phyloP scores from a whole-genome alignment of 129 eudicot genomes.

The Gnaphalium uliginosum region DNA sequence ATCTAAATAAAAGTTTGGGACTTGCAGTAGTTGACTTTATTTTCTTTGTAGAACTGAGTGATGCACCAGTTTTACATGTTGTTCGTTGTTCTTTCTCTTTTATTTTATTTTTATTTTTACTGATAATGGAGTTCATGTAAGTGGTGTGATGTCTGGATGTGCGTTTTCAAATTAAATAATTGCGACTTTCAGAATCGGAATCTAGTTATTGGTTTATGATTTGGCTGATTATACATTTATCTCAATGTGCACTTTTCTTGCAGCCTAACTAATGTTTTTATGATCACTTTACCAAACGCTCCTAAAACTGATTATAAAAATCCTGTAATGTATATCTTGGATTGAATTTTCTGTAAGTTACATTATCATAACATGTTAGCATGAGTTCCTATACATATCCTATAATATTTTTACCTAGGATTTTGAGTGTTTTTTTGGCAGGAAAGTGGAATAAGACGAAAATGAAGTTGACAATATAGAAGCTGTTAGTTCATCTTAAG shows the following conservation, averaged over 20 bases:
- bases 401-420: neutral
- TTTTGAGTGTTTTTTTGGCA: slow-evolving; percentile 22
- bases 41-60: neutral
- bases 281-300: neutral
- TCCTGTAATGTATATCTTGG: neutral
- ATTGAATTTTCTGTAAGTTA: neutral
- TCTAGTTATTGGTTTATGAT: neutral
- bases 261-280: no score
- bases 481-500: slow-evolving; percentile 14
- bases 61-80: neutral
- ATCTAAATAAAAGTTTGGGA: neutral
- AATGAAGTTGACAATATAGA: slow-evolving; percentile 24
- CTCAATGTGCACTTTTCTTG: neutral
- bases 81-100: no score
- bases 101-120: no score
- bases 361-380: neutral
- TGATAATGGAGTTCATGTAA: neutral
- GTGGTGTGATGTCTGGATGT: neutral
- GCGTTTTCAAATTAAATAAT: neutral
- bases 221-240: no score
- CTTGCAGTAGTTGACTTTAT: neutral
- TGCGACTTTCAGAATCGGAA: neutral
- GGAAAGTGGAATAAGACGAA: slow-evolving; percentile 8
- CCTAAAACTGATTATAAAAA: neutral
- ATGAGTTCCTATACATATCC: neutral